Percentiles rank a stretch among this genome's conserved stretches.
Evolutionary conservation across 148 eudicot species (phyloP).

Genomic region (Fallopia convolvulus): DNA sequence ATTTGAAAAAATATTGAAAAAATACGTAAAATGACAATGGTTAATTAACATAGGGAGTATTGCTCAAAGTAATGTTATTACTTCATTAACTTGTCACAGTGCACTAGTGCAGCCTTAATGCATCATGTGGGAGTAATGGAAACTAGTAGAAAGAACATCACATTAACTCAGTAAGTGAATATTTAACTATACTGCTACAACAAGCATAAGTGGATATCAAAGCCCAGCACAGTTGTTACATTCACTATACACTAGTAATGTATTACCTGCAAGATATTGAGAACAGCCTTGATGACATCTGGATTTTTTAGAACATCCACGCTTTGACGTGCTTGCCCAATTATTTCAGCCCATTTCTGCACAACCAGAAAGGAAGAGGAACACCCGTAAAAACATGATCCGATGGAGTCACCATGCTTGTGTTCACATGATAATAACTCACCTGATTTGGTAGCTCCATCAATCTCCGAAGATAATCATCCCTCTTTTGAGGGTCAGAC

Average conservation of each 20-base stretch:
- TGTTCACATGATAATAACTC: constrained; percentile 6
- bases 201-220: background rate
- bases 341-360: constrained; percentile 98
- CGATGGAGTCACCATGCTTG: background rate
- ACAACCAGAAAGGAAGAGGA: constrained; percentile 15
- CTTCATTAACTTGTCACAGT: no score
- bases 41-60: no score
- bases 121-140: background rate
- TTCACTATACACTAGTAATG: background rate
- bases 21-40: no score
- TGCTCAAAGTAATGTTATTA: no score
- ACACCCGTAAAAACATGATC: background rate
- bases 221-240: background rate
- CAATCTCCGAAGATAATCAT: constrained; percentile 78
- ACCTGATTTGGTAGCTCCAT: constrained; percentile 98
- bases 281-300: constrained; percentile 81
- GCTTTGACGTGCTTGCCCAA: constrained; percentile 93
- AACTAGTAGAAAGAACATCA: background rate
- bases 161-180: background rate
- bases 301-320: constrained; percentile 79
- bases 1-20: no score
- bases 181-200: background rate
- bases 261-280: constrained; percentile 89
- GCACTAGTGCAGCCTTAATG: no score
- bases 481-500: constrained; percentile 80